Percentiles rank a stretch among this genome's conserved stretches.
These are phyloP conservation scores for Teunomyces gatunensis DNA, from an alignment of 805 yeast species.

Conservation along the genomic window DNA sequence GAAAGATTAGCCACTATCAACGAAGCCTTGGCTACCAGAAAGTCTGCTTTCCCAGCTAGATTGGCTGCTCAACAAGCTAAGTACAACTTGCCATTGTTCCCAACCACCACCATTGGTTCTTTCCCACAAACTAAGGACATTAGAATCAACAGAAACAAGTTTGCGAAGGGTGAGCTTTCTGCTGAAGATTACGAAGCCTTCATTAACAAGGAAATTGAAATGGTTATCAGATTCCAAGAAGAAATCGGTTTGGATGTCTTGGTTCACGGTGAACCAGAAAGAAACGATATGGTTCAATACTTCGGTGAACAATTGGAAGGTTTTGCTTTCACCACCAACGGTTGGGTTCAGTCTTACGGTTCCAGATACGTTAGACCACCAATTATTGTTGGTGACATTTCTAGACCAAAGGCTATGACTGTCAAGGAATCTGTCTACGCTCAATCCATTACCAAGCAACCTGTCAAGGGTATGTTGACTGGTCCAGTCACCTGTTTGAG, in stretches of 20 bases:
- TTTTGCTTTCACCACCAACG: conserved; percentile 96
- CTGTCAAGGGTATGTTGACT: conserved; percentile 99
- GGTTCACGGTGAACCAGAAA: conserved; percentile 99
- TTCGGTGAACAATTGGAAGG: conserved; percentile 99
- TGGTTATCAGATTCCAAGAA: conserved; percentile 98
- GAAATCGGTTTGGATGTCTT: conserved; percentile 97
- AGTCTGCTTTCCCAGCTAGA: conserved; percentile 82
- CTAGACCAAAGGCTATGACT: conserved; percentile 98
- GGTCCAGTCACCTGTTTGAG: conserved; percentile 99
- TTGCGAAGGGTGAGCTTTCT: conserved; percentile 93
- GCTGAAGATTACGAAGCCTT: conserved; percentile 94
- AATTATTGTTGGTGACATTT: conserved; percentile 97
- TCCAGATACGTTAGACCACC: conserved; percentile 99
- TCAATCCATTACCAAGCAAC: conserved; percentile 91
- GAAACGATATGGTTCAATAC: conserved; percentile 99
- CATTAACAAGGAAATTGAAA: conserved; percentile 95
- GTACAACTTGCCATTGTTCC: conserved; percentile 96
- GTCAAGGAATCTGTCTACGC: conserved; percentile 99
- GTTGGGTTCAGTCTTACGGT: conserved; percentile 99
- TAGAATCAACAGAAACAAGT: conserved; percentile 97
- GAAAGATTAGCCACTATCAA: conserved; percentile 77
- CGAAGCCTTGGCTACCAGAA: conserved; percentile 78
- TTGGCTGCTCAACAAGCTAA: conserved; percentile 80
- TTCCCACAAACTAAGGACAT: conserved; percentile 99
- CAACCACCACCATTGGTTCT: conserved; percentile 99